These are phyloP conservation scores for Fusarium veterinarium DNA, from an alignment of 2,329 filamentous ascomycete genomes.

Conservation along the genomic window DNA sequence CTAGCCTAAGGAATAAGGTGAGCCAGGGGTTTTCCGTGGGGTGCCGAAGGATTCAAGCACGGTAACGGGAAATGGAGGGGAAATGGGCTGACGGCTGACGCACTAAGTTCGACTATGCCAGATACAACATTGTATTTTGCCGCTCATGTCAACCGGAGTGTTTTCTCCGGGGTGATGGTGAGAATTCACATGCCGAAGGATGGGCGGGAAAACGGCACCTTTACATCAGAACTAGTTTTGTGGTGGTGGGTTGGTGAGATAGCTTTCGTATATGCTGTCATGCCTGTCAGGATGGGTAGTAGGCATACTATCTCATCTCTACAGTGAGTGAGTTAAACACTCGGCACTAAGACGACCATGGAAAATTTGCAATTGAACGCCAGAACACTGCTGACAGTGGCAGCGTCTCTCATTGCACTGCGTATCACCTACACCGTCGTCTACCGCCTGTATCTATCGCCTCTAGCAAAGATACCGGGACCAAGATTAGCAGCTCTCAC, in stretches of 20 bases:
- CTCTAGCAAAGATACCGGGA: not conserved
- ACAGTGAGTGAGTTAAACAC: accelerated
- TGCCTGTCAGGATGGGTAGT: not conserved
- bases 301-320: no score
- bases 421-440: not conserved
- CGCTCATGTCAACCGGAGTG: not conserved
- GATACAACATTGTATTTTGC: not conserved
- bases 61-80: not conserved
- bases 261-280: not conserved
- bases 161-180: not conserved
- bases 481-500: not conserved
- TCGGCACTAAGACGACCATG: not conserved
- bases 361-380: not conserved
- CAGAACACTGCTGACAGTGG: not conserved
- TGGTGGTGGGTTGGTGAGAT: not conserved
- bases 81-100: not conserved
- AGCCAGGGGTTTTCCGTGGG: not conserved
- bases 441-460: not conserved
- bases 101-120: not conserved
- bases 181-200: not conserved
- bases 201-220: not conserved
- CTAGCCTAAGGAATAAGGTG: not conserved
- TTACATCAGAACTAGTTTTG: not conserved
- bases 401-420: not conserved
- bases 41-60: not conserved